Conservation (phyloP, 1,139 yeast species). For the Candida albicans region DNA sequence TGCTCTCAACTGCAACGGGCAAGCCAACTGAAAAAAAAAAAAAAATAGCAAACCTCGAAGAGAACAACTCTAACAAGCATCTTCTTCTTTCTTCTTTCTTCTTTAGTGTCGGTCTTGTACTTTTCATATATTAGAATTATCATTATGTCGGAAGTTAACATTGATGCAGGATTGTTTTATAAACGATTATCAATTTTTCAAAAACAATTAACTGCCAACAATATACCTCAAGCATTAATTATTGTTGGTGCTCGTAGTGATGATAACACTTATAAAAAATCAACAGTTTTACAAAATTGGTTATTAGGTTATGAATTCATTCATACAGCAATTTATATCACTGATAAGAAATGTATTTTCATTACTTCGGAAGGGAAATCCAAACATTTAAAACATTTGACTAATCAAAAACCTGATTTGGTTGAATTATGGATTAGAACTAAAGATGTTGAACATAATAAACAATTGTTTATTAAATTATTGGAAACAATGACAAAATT, state of each 20-base stretch:
- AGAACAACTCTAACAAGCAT: no score
- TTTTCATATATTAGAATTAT: no score
- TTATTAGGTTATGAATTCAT: conserved; percentile 93
- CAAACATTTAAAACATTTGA: conserved; percentile 64
- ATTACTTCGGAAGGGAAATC: conserved; percentile 89
- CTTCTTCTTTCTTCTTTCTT: not conserved
- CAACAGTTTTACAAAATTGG: conserved; percentile 90
- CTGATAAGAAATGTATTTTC: conserved; percentile 59
- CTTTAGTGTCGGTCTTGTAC: no score
- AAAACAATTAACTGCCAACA: conserved; percentile 38
- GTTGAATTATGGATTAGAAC: conserved; percentile 76
- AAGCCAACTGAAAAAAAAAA: conserved; percentile 1
- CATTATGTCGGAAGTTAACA: conserved; percentile 36
- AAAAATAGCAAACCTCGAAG: not conserved
- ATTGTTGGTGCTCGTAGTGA: conserved; percentile 84
- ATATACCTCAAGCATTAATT: conserved; percentile 58
- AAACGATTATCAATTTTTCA: conserved; percentile 44
- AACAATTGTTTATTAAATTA: conserved; percentile 62
- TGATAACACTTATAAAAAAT: conserved; percentile 86
- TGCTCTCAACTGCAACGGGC: no score
- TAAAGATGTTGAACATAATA: conserved; percentile 78
- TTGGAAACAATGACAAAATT: conserved; percentile 47
- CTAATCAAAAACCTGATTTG: conserved; percentile 34
- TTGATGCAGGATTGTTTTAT: conserved; percentile 41
- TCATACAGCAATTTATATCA: conserved; percentile 74